Percentiles rank a stretch among this genome's conserved stretches.
Evolutionary conservation across 371 early-diverging fungal species (phyloP).

Genomic region (Saksenaea vasiformis): DNA sequence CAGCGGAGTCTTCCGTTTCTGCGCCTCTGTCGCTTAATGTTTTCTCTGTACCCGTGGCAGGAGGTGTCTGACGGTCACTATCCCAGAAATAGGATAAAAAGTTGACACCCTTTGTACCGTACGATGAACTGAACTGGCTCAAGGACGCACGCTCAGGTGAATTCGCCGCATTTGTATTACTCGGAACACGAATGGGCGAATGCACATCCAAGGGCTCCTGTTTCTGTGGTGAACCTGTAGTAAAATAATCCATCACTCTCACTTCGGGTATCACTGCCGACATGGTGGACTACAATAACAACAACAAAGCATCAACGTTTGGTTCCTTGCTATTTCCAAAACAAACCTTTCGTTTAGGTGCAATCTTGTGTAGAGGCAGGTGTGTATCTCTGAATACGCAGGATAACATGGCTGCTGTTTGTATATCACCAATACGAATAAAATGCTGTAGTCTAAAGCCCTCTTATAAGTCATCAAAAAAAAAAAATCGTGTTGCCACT

Average conservation of each 20-base stretch:
- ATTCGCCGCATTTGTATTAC: not conserved
- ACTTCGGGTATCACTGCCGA: slow-evolving; percentile 13
- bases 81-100: slow-evolving; percentile 43
- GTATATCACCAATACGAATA: slow-evolving; percentile 75
- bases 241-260: slow-evolving; percentile 30
- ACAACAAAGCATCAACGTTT: not conserved
- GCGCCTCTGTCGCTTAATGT: not conserved
- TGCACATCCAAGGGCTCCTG: not conserved
- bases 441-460: slow-evolving; percentile 63
- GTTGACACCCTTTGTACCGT: slow-evolving; percentile 28
- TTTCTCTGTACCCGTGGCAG: slow-evolving; percentile 12
- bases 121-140: slow-evolving; percentile 35
- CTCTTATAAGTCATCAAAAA: not conserved
- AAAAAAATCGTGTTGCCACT: slow-evolving; percentile 27
- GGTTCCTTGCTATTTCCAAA: not conserved
- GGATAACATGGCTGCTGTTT: slow-evolving; percentile 80
- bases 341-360: slow-evolving; percentile 8
- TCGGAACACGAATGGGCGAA: not conserved
- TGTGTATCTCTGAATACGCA: slow-evolving; percentile 66
- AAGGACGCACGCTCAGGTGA: slow-evolving; percentile 20
- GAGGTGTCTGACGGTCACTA: slow-evolving; percentile 18
- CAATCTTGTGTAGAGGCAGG: not conserved
- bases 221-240: slow-evolving; percentile 15
- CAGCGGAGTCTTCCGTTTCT: not conserved
- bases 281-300: not conserved